Evolutionary conservation across 768 basidiomycete species (phyloP).

Genomic region (Phanerochaete carnosa): DNA sequence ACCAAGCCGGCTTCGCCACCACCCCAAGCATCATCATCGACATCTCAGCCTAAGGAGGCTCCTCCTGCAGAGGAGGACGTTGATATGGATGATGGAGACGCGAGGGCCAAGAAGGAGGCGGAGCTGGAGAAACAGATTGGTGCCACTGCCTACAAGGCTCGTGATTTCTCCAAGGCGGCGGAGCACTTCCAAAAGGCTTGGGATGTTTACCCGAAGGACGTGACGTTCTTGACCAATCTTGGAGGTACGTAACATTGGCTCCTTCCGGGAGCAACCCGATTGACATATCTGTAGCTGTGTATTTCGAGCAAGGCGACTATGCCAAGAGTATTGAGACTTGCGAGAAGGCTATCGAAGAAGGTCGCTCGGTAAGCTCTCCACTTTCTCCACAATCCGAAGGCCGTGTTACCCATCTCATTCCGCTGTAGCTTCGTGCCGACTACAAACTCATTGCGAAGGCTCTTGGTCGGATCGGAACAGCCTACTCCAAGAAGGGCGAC

Average conservation of each 20-base stretch:
- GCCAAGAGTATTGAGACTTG: conserved; percentile 89
- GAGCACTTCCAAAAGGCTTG: conserved; percentile 82
- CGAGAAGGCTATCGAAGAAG: conserved; percentile 96
- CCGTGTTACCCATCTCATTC: not conserved
- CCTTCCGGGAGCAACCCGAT: not conserved
- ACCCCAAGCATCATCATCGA: conserved; percentile 38
- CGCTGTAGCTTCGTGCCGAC: conserved; percentile 72
- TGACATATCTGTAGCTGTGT: conserved; percentile 56
- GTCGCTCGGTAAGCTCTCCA: conserved; percentile 56
- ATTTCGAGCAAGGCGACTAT: conserved; percentile 92
- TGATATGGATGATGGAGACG: conserved; percentile 70
- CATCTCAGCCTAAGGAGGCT: conserved; percentile 34
- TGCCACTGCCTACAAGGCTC: conserved; percentile 79
- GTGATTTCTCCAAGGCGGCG: conserved; percentile 76
- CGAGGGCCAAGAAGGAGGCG: conserved; percentile 71
- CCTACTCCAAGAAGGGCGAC: conserved; percentile 82
- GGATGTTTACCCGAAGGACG: conserved; percentile 90
- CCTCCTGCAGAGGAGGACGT: conserved; percentile 49
- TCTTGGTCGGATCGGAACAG: conserved; percentile 81
- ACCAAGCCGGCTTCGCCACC: conserved; percentile 28
- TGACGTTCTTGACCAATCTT: conserved; percentile 91
- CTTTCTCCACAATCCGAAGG: not conserved
- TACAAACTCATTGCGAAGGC: conserved; percentile 96
- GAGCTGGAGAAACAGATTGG: conserved; percentile 79
- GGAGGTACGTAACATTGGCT: conserved; percentile 47